Conservation (phyloP, 2,329 filamentous ascomycete species). For the Bipolaris victoriae region DNA sequence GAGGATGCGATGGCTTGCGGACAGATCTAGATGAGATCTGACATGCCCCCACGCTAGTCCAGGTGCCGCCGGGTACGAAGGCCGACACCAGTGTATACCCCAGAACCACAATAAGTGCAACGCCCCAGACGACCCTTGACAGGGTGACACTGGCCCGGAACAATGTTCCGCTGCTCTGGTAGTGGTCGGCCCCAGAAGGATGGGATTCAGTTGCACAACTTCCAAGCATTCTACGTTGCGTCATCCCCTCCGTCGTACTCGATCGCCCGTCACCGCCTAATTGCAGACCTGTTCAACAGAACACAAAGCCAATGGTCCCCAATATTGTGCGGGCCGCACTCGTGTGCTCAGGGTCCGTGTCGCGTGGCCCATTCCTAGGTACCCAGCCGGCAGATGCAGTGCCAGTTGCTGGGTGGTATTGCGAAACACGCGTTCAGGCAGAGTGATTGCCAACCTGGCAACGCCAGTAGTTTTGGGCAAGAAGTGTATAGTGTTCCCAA, state of each 20-base stretch:
- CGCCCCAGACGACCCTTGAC: neutral
- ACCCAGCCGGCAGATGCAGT: too few relatives aligned
- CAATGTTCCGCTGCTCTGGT: neutral
- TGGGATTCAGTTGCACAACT: neutral
- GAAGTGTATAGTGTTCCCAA: neutral
- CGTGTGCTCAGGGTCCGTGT: neutral
- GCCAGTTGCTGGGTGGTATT: neutral
- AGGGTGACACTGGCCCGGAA: neutral
- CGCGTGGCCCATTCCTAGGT: neutral
- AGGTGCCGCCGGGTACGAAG: neutral
- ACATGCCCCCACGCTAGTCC: neutral
- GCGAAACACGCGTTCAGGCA: neutral
- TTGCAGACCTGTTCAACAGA: neutral
- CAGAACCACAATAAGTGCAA: neutral
- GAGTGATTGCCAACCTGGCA: neutral
- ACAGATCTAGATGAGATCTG: constrained; percentile 1
- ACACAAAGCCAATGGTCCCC: neutral
- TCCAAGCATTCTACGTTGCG: neutral
- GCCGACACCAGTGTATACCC: neutral
- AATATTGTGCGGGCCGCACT: neutral
- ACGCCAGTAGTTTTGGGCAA: neutral
- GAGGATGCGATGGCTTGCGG: neutral
- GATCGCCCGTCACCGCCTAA: neutral
- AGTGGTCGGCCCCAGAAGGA: neutral
- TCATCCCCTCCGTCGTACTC: neutral